Conservation (phyloP, 2,329 filamentous ascomycete genomes). For the Aspergillus terreus region DNA sequence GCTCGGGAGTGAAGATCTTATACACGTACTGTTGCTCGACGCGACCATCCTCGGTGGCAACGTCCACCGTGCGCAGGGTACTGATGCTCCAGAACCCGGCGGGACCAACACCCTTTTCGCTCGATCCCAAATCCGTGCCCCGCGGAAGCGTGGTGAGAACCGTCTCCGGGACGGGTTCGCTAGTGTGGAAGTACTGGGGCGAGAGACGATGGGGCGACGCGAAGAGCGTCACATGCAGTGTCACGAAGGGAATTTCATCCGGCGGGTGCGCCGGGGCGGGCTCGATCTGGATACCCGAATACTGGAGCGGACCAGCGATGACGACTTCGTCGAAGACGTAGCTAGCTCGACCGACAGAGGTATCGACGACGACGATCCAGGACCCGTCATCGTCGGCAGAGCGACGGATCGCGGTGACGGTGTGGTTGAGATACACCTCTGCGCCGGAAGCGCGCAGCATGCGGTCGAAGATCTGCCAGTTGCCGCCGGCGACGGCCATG, state of each 20-base stretch:
- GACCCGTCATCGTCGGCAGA: constrained; percentile 25
- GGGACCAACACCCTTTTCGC: constrained; percentile 59
- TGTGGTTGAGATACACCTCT: constrained; percentile 61
- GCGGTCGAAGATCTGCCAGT: constrained; percentile 88
- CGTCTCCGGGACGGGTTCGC: constrained; percentile 58
- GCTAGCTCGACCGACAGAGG: constrained; percentile 9
- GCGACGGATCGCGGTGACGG: constrained; percentile 58
- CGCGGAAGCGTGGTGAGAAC: constrained; percentile 78
- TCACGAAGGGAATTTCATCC: constrained; percentile 78
- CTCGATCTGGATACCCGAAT: constrained; percentile 60
- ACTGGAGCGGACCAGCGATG: constrained; percentile 80
- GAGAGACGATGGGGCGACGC: constrained; percentile 71
- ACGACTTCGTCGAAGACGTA: constrained; percentile 71
- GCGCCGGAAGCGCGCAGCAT: constrained; percentile 69
- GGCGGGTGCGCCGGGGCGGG: constrained; percentile 51
- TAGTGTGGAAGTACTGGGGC: constrained; percentile 67
- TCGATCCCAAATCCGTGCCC: constrained; percentile 40
- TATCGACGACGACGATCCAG: constrained; percentile 38
- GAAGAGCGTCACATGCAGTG: constrained; percentile 86
- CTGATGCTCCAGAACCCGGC: constrained; percentile 84
- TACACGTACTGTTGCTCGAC: constrained; percentile 54
- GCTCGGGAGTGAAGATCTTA: constrained; percentile 62
- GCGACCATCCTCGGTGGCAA: constrained; percentile 13
- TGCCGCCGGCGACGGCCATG: constrained; percentile 74
- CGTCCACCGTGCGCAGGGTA: constrained; percentile 59